Conservation (phyloP, 345 rosid genomes). For the Melastoma malabathricum region DNA sequence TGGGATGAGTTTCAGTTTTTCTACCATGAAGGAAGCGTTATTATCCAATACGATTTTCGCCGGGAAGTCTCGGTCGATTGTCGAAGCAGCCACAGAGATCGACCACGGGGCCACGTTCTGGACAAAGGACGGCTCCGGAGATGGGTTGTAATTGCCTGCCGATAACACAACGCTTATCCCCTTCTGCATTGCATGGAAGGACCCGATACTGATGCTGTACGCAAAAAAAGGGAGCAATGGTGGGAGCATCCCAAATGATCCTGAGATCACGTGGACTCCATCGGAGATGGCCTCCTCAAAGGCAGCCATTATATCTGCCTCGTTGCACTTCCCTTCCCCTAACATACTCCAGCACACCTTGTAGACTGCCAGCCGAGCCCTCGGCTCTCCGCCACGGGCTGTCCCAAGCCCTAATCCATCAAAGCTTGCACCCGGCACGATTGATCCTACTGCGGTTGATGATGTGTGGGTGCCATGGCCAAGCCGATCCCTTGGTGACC, state of each 20-base stretch:
- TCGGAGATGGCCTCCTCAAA: slow-evolving; percentile 42
- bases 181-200: slow-evolving; percentile 42
- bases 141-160: slow-evolving; percentile 21
- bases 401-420: slow-evolving; percentile 27
- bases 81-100: slow-evolving; percentile 43
- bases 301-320: slow-evolving; percentile 45
- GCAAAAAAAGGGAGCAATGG: slow-evolving; percentile 31
- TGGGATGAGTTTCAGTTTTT: not conserved
- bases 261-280: slow-evolving; percentile 40
- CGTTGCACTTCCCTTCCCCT: slow-evolving; percentile 20
- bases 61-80: slow-evolving; percentile 39
- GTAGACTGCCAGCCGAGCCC: slow-evolving; percentile 46
- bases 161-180: slow-evolving; percentile 54
- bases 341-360: slow-evolving; percentile 37
- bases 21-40: slow-evolving; percentile 32
- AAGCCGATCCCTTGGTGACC: slow-evolving; percentile 39
- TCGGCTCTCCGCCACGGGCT: slow-evolving; percentile 54
- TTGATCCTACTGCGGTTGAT: slow-evolving; percentile 43
- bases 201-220: slow-evolving; percentile 23
- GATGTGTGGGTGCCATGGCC: slow-evolving; percentile 70
- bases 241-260: slow-evolving; percentile 34
- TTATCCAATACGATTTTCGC: slow-evolving; percentile 21
- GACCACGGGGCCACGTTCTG: slow-evolving; percentile 52
- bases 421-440: slow-evolving; percentile 23
- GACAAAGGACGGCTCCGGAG: slow-evolving; percentile 23